Conservation (phyloP, 2,329 filamentous ascomycete species). For the Aureobasidium sp. region DNA sequence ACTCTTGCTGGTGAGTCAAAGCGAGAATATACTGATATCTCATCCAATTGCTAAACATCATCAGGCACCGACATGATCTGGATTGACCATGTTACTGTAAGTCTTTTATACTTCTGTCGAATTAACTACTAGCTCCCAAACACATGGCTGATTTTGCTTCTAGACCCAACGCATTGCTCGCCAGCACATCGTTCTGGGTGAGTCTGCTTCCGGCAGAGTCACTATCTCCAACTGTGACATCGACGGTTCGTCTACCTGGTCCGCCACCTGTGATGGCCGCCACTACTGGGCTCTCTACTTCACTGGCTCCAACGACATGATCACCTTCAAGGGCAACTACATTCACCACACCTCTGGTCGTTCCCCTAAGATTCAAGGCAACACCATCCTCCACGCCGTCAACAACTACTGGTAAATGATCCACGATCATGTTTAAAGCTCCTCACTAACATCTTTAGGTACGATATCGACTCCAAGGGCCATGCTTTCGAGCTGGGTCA, state of each 20-base stretch:
- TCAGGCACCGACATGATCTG: constrained; percentile 8
- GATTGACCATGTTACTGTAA: not conserved
- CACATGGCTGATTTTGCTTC: not conserved
- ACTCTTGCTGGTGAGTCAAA: constrained; percentile 21
- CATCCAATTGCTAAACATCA: not conserved
- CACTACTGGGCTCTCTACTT: constrained; percentile 54
- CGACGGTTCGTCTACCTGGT: constrained; percentile 47
- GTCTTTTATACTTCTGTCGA: not conserved
- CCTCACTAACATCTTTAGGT: constrained; percentile 14
- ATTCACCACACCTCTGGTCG: constrained; percentile 52
- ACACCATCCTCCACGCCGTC: constrained; percentile 52
- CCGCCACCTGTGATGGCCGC: constrained; percentile 49
- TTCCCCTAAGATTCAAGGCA: constrained; percentile 47
- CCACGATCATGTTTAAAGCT: too few species aligned
- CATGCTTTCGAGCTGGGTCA: constrained; percentile 49
- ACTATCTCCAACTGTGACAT: constrained; percentile 55
- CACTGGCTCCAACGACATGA: constrained; percentile 46
- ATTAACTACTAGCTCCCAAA: constrained; percentile 22
- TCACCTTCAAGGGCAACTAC: constrained; percentile 55
- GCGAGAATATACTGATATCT: too few species aligned
- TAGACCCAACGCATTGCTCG: constrained; percentile 47
- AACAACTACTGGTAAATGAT: constrained; percentile 49
- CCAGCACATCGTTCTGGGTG: constrained; percentile 53
- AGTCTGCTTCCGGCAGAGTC: constrained; percentile 44
- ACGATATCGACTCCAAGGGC: constrained; percentile 38